phyloP scores from a whole-genome alignment of 176 grass and related monocot species.

The Avena eriantha region DNA sequence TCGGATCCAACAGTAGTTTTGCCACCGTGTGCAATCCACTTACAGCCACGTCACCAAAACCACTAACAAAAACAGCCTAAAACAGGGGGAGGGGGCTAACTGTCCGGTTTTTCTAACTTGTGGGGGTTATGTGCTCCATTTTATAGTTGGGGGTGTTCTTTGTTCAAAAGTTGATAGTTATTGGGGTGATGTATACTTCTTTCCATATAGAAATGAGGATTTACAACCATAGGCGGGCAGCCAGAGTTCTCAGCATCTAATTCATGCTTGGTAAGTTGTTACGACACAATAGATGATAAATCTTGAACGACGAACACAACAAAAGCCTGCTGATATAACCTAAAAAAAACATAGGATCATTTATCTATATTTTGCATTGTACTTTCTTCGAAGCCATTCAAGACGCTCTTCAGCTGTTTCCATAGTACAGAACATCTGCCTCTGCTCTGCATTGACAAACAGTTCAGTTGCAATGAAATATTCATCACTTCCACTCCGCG shows the following conservation, averaged over 20 bases:
- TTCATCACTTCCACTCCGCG: slow-evolving; percentile 37
- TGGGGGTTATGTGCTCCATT: no score
- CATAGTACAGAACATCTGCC: slow-evolving; percentile 58
- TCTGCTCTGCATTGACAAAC: slow-evolving; percentile 44
- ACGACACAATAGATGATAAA: slow-evolving; percentile 3
- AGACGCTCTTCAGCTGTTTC: slow-evolving; percentile 40
- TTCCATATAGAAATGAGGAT: slow-evolving; percentile 20
- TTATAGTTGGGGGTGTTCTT: no score
- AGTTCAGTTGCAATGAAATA: slow-evolving; percentile 59
- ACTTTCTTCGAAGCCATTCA: slow-evolving; percentile 58
- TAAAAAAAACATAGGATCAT: neutral
- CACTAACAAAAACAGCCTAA: no score
- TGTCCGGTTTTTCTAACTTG: no score
- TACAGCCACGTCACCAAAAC: no score
- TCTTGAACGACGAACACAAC: neutral
- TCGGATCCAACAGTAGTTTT: no score
- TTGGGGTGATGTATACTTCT: no score
- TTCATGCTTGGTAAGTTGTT: slow-evolving; percentile 22
- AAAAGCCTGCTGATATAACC: neutral
- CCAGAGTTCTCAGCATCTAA: slow-evolving; percentile 27
- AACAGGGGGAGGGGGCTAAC: no score
- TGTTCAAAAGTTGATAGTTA: no score
- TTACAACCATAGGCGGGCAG: slow-evolving; percentile 2
- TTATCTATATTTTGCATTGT: slow-evolving; percentile 23
- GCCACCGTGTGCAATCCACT: no score